Conservation (phyloP, 2,329 filamentous ascomycete genomes). For the Cryphonectria nitschkei region DNA sequence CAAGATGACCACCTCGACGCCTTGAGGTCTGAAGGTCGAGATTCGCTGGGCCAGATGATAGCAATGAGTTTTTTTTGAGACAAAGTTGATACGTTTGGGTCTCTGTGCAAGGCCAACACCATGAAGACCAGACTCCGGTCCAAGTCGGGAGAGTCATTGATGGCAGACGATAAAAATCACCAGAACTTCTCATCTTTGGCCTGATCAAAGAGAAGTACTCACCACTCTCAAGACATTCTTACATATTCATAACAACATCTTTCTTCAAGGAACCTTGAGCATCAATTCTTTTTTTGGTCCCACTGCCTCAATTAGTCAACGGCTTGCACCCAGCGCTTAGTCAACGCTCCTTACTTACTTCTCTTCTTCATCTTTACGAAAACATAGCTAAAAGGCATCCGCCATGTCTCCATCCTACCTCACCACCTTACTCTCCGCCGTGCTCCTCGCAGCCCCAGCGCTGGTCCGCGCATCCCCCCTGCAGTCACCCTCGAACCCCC, state of each 20-base stretch:
- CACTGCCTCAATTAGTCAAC: background rate
- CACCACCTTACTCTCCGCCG: background rate
- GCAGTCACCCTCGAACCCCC: slow-evolving; percentile 1
- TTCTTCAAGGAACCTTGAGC: background rate
- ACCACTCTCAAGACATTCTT: background rate
- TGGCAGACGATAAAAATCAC: background rate
- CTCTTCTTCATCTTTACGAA: background rate
- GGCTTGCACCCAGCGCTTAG: background rate
- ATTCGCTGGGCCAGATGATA: background rate
- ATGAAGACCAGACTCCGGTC: background rate
- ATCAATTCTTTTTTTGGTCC: background rate
- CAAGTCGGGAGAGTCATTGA: background rate
- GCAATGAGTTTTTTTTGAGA: background rate
- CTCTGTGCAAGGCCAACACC: background rate
- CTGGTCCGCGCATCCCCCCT: slow-evolving; percentile 5
- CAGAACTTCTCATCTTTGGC: background rate
- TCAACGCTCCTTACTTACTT: background rate
- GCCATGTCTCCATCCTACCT: background rate
- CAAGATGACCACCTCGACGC: background rate
- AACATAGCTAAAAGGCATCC: too few relatives aligned
- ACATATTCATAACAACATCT: background rate
- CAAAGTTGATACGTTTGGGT: background rate
- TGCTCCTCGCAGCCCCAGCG: background rate
- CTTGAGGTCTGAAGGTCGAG: background rate
- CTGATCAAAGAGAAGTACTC: background rate